Evolutionary conservation across 768 basidiomycete species (phyloP).

Genomic region (Pholiota conissans): DNA sequence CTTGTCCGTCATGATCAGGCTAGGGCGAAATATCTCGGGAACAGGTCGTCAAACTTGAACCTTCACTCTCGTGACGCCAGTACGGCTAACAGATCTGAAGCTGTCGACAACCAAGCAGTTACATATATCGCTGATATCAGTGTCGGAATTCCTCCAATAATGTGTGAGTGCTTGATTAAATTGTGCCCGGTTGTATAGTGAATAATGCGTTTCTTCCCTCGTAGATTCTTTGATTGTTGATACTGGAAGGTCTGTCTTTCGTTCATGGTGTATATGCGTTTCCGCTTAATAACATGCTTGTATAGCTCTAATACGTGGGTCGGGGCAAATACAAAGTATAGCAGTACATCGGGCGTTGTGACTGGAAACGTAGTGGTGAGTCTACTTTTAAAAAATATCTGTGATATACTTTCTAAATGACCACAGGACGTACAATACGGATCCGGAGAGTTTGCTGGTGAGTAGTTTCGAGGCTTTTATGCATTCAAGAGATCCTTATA

Average conservation of each 20-base stretch:
- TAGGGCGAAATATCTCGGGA: constrained; percentile 12
- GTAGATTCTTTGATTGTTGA: constrained; percentile 56
- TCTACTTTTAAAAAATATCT: too few relatives aligned
- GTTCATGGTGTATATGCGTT: background rate
- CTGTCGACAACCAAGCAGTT: constrained; percentile 24
- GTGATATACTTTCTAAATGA: too few relatives aligned
- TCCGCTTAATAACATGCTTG: background rate
- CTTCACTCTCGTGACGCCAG: background rate
- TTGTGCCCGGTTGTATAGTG: too few relatives aligned
- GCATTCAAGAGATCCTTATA: background rate
- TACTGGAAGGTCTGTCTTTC: constrained; percentile 45
- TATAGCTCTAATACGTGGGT: constrained; percentile 72
- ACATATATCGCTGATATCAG: constrained; percentile 45
- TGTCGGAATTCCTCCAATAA: constrained; percentile 52
- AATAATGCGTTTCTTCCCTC: too few relatives aligned
- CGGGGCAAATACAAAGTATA: constrained; percentile 38
- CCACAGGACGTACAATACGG: constrained; percentile 54
- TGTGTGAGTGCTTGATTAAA: constrained; percentile 35
- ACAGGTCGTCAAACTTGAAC: background rate
- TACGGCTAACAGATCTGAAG: background rate
- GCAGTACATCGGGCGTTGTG: constrained; percentile 34
- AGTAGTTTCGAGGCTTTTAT: background rate
- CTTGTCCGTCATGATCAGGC: constrained; percentile 15
- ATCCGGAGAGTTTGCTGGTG: constrained; percentile 56
- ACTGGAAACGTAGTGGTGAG: constrained; percentile 45